These are phyloP conservation scores for Microbotryomycetes sp. DNA, from an alignment of 1,284 basidiomycete species.

Conservation along the genomic window DNA sequence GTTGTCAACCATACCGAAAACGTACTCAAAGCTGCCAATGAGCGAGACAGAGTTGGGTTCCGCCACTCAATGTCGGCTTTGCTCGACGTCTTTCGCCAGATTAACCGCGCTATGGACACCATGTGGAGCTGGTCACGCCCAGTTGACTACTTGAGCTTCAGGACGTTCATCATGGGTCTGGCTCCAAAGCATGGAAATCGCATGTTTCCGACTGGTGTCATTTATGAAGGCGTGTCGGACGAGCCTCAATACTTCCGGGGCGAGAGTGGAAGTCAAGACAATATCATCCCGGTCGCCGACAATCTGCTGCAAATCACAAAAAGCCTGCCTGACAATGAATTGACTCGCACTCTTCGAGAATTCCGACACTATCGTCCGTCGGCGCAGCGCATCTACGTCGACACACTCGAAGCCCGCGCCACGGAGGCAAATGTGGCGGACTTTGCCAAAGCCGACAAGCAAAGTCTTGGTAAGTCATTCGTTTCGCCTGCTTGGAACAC, in stretches of 20 bases:
- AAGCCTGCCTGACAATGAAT: constrained; percentile 36
- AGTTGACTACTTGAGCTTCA: constrained; percentile 37
- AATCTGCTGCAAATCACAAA: constrained; percentile 39
- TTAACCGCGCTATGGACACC: constrained; percentile 37
- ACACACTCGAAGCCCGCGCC: constrained; percentile 34
- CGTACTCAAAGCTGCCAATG: constrained; percentile 29
- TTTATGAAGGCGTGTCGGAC: constrained; percentile 33
- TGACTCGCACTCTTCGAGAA: constrained; percentile 37
- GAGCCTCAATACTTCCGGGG: constrained; percentile 32
- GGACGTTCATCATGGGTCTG: constrained; percentile 39
- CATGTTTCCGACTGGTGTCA: constrained; percentile 39
- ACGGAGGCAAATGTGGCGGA: constrained; percentile 21
- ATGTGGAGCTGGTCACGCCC: constrained; percentile 36
- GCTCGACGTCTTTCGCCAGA: constrained; percentile 30
- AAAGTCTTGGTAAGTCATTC: constrained; percentile 1
- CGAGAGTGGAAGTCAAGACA: constrained; percentile 37
- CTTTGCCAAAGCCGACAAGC: constrained; percentile 27
- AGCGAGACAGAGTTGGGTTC: constrained; percentile 28
- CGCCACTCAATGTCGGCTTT: constrained; percentile 30
- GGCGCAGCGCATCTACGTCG: constrained; percentile 33
- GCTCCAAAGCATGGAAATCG: constrained; percentile 36
- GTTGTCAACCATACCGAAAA: constrained; percentile 34
- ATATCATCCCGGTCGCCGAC: constrained; percentile 34
- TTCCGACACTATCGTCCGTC: constrained; percentile 37
- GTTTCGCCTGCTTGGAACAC: neutral